These are phyloP conservation scores for Fusarium miscanthi DNA, from an alignment of 2,329 filamentous ascomycete genomes.

Conservation along the genomic window DNA sequence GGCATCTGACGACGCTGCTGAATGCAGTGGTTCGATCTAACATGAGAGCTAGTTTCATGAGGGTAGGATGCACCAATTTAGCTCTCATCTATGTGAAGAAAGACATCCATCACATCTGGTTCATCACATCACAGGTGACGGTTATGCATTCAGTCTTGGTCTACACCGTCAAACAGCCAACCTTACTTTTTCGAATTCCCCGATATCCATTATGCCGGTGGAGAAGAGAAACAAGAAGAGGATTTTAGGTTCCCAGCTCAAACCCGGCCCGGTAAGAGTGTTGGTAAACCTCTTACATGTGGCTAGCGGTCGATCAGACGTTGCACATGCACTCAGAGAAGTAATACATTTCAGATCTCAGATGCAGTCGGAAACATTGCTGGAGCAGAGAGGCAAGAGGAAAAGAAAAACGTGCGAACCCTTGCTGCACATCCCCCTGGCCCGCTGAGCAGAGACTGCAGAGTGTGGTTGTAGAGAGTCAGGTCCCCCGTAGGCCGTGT, in stretches of 20 bases:
- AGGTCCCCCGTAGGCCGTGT: conserved; percentile 25
- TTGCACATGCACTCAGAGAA: conserved; percentile 32
- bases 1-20: conserved; percentile 43
- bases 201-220: not conserved
- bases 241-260: conserved; percentile 27
- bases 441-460: conserved; percentile 20
- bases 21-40: conserved; percentile 39
- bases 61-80: conserved; percentile 5
- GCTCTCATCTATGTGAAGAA: not conserved
- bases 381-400: conserved; percentile 2
- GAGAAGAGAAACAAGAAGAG: conserved; percentile 13
- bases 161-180: not conserved
- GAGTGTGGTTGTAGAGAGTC: conserved; percentile 25
- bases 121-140: conserved; percentile 38
- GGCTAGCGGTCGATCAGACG: conserved; percentile 39
- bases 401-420: conserved; percentile 32
- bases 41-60: conserved; percentile 25
- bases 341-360: conserved; percentile 34
- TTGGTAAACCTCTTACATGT: conserved; percentile 30
- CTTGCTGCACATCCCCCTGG: conserved; percentile 45
- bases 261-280: conserved; percentile 40
- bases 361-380: conserved; percentile 24
- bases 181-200: conserved; percentile 13
- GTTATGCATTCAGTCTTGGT: conserved; percentile 5
- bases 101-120: conserved; percentile 37